Percentiles rank a stretch among this genome's conserved stretches.
Evolutionary conservation across 208 protist genomes (phyloP).

Genomic region (Spironucleus salmonicida): DNA sequence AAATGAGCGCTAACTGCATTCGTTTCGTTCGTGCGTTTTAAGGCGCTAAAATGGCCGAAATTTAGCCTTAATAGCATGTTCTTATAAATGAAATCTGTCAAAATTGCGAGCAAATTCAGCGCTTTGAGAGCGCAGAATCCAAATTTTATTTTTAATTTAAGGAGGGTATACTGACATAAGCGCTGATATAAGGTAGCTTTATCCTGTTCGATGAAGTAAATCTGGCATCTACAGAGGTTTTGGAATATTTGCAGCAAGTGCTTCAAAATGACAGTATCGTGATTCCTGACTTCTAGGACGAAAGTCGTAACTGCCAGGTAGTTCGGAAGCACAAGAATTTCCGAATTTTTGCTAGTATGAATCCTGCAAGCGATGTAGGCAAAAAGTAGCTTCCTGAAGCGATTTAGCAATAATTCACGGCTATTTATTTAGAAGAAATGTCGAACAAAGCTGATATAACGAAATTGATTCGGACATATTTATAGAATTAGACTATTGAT

Average conservation of each 20-base stretch:
- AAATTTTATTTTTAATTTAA: constrained; percentile 89
- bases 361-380: constrained; percentile 94
- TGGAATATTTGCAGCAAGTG: constrained; percentile 59
- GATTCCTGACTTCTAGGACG: constrained; percentile 58
- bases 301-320: too few species aligned
- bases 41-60: too few species aligned
- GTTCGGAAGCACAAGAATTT: constrained; percentile 85
- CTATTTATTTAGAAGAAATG: constrained; percentile 89
- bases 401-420: constrained; percentile 81
- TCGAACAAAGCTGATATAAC: constrained; percentile 67
- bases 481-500: not conserved
- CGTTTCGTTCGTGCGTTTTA: not conserved
- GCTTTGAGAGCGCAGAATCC: constrained; percentile 18
- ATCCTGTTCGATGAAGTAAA: constrained; percentile 99
- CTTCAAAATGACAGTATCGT: constrained; percentile 49
- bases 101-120: too few species aligned
- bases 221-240: constrained; percentile 82
- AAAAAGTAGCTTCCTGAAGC: constrained; percentile 87
- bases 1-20: not conserved
- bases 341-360: constrained; percentile 98
- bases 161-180: constrained; percentile 75
- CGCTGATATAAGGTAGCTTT: constrained; percentile 86
- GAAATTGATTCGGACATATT: constrained; percentile 26
- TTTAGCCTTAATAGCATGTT: too few species aligned
- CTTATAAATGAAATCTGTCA: too few species aligned